phyloP scores from a whole-genome alignment of 805 yeast genomes.

The Candida bentonensis region DNA sequence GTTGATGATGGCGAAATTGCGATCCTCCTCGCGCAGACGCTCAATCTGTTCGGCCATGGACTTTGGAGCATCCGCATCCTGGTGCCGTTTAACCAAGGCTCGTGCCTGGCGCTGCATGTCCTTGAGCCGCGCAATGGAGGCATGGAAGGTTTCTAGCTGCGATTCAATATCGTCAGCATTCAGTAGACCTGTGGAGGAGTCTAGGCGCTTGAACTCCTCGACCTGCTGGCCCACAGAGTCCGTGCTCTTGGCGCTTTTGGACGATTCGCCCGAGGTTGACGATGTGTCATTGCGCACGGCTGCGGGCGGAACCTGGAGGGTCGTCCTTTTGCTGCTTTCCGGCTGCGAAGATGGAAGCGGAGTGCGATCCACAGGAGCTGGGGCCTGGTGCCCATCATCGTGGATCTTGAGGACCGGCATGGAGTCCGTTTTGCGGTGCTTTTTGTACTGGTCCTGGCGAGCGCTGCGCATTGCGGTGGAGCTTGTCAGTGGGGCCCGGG shows the following conservation, averaged over 20 bases:
- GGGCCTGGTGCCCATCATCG: neutral
- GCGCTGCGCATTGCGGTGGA: neutral
- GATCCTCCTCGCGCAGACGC: conserved; percentile 13
- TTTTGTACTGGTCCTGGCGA: neutral
- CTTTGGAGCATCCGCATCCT: conserved; percentile 8
- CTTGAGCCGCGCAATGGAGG: conserved; percentile 14
- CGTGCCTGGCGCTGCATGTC: conserved; percentile 11
- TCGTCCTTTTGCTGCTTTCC: neutral
- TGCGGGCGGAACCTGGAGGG: neutral
- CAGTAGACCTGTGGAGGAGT: conserved; percentile 41
- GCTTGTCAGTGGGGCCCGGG: neutral
- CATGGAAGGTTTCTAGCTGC: conserved; percentile 9
- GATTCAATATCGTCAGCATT: conserved; percentile 10
- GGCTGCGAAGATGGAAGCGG: neutral
- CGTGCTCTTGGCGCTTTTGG: conserved; percentile 18
- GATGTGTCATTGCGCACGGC: neutral
- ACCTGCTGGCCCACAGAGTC: conserved; percentile 44
- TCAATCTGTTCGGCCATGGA: conserved; percentile 12
- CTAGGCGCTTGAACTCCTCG: conserved; percentile 39
- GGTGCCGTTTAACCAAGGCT: conserved; percentile 11
- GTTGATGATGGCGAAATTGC: conserved; percentile 10
- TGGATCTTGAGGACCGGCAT: neutral
- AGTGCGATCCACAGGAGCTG: neutral
- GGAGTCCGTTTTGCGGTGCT: neutral
- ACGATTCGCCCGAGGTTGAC: neutral